phyloP scores from a whole-genome alignment of 306 rosid genomes.

The Abrus pulchellus region DNA sequence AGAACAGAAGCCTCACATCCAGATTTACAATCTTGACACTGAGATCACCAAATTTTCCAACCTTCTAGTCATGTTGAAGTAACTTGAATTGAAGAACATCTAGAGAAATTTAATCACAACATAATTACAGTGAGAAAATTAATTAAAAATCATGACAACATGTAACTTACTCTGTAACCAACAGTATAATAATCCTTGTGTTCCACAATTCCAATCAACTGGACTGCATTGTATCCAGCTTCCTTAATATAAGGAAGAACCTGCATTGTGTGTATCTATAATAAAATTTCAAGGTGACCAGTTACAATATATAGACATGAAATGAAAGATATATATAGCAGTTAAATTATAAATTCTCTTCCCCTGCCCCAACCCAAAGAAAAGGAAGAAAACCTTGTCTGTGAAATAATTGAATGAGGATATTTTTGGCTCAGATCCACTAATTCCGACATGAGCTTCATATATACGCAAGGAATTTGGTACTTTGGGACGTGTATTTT shows the following conservation, averaged over 20 bases:
- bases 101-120: constrained; percentile 25
- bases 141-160: constrained; percentile 36
- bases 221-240: constrained; percentile 91
- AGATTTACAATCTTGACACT: not conserved
- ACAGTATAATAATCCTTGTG: constrained; percentile 98
- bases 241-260: constrained; percentile 92
- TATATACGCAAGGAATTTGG: constrained; percentile 85
- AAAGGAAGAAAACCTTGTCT: constrained; percentile 57
- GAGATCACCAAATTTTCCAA: constrained; percentile 29
- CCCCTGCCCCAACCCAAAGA: not conserved
- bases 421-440: constrained; percentile 88
- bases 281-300: constrained; percentile 39
- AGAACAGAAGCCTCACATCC: constrained; percentile 13
- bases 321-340: constrained; percentile 30
- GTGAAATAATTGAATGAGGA: constrained; percentile 83
- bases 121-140: constrained; percentile 13
- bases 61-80: constrained; percentile 3
- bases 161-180: constrained; percentile 84
- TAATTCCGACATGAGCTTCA: constrained; percentile 96
- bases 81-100: constrained; percentile 26
- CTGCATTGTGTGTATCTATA: constrained; percentile 56
- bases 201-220: constrained; percentile 88
- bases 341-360: constrained; percentile 26
- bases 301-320: constrained; percentile 18
- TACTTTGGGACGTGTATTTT: constrained; percentile 65